Evolutionary conservation across 441 rosid species (phyloP).

Genomic region (Gossypium gossypioides): DNA sequence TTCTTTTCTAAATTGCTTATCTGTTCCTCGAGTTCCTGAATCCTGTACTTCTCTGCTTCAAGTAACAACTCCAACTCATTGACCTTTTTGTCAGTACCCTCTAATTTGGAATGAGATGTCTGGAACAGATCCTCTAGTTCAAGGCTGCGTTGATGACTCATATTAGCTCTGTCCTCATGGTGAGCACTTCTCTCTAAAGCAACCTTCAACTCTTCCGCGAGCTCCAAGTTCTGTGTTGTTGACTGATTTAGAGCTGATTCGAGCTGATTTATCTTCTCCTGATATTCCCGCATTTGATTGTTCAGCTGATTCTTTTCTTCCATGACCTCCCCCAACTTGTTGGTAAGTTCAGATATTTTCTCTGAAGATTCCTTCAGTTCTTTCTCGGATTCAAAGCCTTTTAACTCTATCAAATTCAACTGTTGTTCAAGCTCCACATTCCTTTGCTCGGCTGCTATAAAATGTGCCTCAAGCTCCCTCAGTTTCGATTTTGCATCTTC

Average conservation of each 20-base stretch:
- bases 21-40: conserved; percentile 88
- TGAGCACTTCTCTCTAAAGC: conserved; percentile 49
- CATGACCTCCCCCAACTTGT: conserved; percentile 40
- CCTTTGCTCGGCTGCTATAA: conserved; percentile 58
- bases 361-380: conserved; percentile 51
- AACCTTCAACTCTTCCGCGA: conserved; percentile 50
- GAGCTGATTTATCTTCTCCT: conserved; percentile 40
- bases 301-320: conserved; percentile 48
- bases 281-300: conserved; percentile 41
- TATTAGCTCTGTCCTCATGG: conserved; percentile 66
- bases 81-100: conserved; percentile 58
- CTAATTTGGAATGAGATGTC: conserved; percentile 67
- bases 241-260: conserved; percentile 51
- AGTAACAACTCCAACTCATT: conserved; percentile 81
- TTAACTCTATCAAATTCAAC: conserved; percentile 41
- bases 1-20: conserved; percentile 57
- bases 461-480: conserved; percentile 55
- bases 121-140: conserved; percentile 82
- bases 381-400: conserved; percentile 50
- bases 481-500: conserved; percentile 55
- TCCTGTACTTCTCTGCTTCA: conserved; percentile 71
- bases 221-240: conserved; percentile 37
- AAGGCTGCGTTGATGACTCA: conserved; percentile 67
- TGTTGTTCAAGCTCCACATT: conserved; percentile 71
- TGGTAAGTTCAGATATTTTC: conserved; percentile 48